These are phyloP conservation scores for Calocera viscosa DNA, from an alignment of 768 basidiomycete species.

Conservation along the genomic window DNA sequence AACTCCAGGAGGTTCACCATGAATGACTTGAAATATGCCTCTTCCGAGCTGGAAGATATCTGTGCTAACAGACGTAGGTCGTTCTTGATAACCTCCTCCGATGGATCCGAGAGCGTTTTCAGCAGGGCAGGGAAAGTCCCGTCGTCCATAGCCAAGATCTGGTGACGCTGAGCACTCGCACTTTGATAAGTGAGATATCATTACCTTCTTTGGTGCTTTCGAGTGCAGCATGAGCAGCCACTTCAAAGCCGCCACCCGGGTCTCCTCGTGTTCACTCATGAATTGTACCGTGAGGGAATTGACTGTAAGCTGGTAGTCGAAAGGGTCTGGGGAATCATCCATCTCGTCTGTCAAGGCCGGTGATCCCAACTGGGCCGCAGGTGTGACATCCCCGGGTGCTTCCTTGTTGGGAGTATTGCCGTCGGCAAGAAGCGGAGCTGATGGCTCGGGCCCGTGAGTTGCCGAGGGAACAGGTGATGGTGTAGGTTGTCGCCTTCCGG, in stretches of 20 bases:
- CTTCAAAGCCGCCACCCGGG: conserved; percentile 85
- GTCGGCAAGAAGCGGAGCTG: neutral
- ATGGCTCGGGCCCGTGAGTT: neutral
- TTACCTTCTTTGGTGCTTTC: conserved; percentile 89
- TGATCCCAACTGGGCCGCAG: neutral
- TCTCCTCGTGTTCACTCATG: conserved; percentile 92
- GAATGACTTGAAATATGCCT: conserved; percentile 88
- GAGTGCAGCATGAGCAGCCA: conserved; percentile 99
- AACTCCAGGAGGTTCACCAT: conserved; percentile 90
- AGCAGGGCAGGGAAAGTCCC: conserved; percentile 91
- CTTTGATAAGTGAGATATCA: conserved; percentile 5
- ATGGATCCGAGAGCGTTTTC: conserved; percentile 90
- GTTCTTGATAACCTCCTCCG: conserved; percentile 95
- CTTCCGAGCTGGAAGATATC: conserved; percentile 90
- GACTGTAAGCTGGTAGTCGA: conserved; percentile 88
- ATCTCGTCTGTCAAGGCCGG: conserved; percentile 13
- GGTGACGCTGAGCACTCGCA: neutral
- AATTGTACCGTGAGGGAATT: conserved; percentile 88
- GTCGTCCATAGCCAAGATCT: conserved; percentile 94
- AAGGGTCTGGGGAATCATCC: conserved; percentile 48
- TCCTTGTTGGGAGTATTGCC: neutral
- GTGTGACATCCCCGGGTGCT: neutral
- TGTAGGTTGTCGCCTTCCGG: neutral
- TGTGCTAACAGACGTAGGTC: conserved; percentile 92
- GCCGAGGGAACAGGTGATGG: neutral